Evolutionary conservation across 1,284 basidiomycete genomes (phyloP).

Genomic region (Hemileia vastatrix): DNA sequence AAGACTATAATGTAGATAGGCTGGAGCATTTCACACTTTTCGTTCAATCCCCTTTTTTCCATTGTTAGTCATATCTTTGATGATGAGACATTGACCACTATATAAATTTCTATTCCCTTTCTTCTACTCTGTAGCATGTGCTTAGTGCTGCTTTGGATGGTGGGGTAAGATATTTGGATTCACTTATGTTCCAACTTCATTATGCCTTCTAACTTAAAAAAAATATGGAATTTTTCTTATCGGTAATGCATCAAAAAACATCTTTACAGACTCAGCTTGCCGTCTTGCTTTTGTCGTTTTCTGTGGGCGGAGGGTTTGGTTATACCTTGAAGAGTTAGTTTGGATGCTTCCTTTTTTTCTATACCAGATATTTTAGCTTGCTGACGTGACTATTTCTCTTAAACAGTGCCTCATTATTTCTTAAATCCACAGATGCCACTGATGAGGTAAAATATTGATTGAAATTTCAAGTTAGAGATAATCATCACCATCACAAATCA

Average conservation of each 20-base stretch:
- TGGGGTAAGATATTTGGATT: conserved; percentile 12
- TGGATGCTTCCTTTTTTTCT: background rate
- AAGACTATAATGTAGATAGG: conserved; percentile 16
- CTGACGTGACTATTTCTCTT: background rate
- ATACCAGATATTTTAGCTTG: background rate
- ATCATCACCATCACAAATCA: no score
- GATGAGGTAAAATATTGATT: no score
- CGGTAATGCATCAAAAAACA: no score
- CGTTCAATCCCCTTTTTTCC: no score
- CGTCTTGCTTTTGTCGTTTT: conserved; percentile 18
- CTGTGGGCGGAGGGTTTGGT: conserved; percentile 7
- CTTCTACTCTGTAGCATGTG: conserved; percentile 8
- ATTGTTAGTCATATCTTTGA: no score
- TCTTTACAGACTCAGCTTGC: conserved; percentile 18
- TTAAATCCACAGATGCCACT: no score
- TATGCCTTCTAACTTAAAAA: no score
- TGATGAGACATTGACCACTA: no score
- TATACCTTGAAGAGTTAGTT: conserved; percentile 15
- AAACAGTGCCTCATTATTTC: conserved; percentile 17
- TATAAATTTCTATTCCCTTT: background rate
- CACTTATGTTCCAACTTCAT: background rate
- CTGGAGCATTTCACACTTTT: background rate
- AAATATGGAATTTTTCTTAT: no score
- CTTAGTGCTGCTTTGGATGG: conserved; percentile 24
- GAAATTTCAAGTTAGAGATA: no score